These are phyloP conservation scores for Miscanthus sacchariflorus DNA, from an alignment of 202 grass and related monocot species.

Conservation along the genomic window DNA sequence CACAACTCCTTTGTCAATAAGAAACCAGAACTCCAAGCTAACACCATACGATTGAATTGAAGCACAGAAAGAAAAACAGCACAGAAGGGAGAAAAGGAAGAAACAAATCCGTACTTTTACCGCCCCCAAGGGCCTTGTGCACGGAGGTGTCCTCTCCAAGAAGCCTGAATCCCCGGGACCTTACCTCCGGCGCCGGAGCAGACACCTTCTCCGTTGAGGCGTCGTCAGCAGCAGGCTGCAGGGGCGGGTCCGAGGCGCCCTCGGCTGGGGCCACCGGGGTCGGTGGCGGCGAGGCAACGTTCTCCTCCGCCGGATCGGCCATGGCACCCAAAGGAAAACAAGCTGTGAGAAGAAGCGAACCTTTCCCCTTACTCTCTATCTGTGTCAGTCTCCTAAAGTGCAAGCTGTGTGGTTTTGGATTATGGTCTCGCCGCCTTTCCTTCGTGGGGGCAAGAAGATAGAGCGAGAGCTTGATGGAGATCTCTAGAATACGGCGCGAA, in stretches of 20 bases:
- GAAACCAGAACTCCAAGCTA: background rate
- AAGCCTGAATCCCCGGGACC: slow-evolving; percentile 50
- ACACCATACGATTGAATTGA: background rate
- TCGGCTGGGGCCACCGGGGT: slow-evolving; percentile 43
- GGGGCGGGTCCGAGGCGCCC: background rate
- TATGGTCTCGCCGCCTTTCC: slow-evolving; percentile 14
- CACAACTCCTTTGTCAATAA: background rate
- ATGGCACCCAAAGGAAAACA: slow-evolving; percentile 35
- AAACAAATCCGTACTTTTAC: slow-evolving; percentile 53
- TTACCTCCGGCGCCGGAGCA: slow-evolving; percentile 36
- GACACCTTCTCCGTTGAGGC: slow-evolving; percentile 40
- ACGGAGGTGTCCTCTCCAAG: slow-evolving; percentile 65
- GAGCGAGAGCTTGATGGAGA: slow-evolving; percentile 13
- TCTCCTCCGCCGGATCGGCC: slow-evolving; percentile 63
- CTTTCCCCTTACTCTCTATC: background rate
- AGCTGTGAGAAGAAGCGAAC: slow-evolving; percentile 25
- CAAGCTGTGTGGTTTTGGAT: slow-evolving; percentile 1
- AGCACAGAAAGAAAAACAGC: background rate
- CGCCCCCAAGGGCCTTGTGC: slow-evolving; percentile 62
- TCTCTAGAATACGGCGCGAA: slow-evolving; percentile 42
- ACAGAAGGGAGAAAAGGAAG: background rate
- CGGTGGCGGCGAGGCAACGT: slow-evolving; percentile 48
- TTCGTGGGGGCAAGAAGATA: background rate
- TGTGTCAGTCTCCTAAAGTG: slow-evolving; percentile 1
- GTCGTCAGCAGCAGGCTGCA: slow-evolving; percentile 22